Conservation (phyloP, 768 basidiomycete species). For the button mushroom (Agaricus bisporus) region DNA sequence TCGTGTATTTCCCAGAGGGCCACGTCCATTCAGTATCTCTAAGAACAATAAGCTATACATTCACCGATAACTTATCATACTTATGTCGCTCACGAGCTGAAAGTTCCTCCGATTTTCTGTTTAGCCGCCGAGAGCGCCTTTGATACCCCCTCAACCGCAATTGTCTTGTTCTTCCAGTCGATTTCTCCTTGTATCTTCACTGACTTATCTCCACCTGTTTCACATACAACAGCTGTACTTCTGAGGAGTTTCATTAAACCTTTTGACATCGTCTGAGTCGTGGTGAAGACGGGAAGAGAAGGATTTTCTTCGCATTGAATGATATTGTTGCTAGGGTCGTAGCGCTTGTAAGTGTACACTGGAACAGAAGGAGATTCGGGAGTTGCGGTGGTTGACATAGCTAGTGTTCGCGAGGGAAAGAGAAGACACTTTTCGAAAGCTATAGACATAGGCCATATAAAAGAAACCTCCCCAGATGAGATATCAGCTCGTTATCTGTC, state of each 20-base stretch:
- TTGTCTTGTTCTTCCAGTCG: slow-evolving; percentile 14
- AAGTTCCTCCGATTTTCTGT: slow-evolving; percentile 10
- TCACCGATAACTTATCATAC: neutral
- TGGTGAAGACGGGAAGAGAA: slow-evolving; percentile 9
- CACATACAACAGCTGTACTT: neutral
- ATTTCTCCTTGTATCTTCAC: slow-evolving; percentile 4
- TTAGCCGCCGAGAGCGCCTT: slow-evolving; percentile 9
- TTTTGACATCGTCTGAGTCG: slow-evolving; percentile 5
- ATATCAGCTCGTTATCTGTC: no score
- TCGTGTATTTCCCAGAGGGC: slow-evolving; percentile 11
- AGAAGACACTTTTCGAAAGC: neutral
- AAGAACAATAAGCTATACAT: neutral
- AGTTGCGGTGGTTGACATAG: neutral
- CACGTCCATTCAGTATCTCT: slow-evolving; percentile 15
- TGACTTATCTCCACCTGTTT: neutral
- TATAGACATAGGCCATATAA: no score
- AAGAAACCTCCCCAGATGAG: no score
- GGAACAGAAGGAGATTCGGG: neutral
- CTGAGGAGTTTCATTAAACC: slow-evolving; percentile 1
- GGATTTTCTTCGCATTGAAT: neutral
- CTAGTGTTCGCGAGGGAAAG: neutral
- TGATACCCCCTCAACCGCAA: slow-evolving; percentile 6
- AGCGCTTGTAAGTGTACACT: slow-evolving; percentile 1
- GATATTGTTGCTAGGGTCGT: slow-evolving; percentile 12
- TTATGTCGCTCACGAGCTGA: slow-evolving; percentile 9